phyloP scores from a whole-genome alignment of 305 asterid genomes.

The Solanum chacoense region DNA sequence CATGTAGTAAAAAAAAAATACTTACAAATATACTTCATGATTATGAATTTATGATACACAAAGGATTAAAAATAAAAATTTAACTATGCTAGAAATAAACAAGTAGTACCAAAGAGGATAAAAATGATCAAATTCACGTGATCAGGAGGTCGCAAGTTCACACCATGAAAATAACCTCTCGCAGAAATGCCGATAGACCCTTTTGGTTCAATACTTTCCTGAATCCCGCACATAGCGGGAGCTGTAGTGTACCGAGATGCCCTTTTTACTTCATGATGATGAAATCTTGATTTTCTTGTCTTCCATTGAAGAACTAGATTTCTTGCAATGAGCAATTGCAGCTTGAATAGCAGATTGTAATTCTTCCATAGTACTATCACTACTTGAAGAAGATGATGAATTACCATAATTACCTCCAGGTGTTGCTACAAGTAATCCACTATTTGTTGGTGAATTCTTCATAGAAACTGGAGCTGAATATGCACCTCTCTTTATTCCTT shows the following conservation, averaged over 20 bases:
- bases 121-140: background rate
- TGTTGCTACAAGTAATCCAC: conserved; percentile 37
- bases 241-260: background rate
- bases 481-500: conserved; percentile 35
- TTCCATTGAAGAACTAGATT: conserved; percentile 35
- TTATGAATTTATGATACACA: background rate
- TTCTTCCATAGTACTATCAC: conserved; percentile 64
- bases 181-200: background rate
- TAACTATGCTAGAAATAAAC: background rate
- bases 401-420: background rate
- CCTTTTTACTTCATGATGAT: background rate
- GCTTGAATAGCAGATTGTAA: conserved; percentile 67
- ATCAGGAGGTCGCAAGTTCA: background rate
- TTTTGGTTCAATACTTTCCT: background rate
- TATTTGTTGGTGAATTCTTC: conserved; percentile 44
- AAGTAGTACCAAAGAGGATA: background rate
- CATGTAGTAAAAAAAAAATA: background rate
- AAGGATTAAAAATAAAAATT: background rate
- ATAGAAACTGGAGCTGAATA: conserved; percentile 56
- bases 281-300: conserved; percentile 13
- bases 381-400: conserved; percentile 8
- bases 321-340: conserved; percentile 76
- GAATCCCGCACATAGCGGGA: background rate
- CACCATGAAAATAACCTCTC: background rate
- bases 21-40: background rate